Percentiles rank a stretch among this genome's conserved stretches.
Evolutionary conservation across 495 filamentous ascomycete genomes (phyloP).

Genomic region (Aspergillus haitiensis): DNA sequence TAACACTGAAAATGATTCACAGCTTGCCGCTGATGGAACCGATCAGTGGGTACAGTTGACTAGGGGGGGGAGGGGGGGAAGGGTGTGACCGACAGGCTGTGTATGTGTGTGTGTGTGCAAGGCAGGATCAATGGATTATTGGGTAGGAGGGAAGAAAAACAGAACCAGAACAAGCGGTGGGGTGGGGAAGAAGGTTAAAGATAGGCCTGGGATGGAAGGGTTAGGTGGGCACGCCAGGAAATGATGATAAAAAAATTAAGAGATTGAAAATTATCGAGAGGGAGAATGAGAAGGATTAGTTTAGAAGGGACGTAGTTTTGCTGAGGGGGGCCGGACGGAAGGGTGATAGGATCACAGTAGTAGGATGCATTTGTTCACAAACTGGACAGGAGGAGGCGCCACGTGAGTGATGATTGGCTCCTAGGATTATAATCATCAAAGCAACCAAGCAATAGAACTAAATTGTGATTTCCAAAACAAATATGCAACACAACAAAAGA

Average conservation of each 20-base stretch:
- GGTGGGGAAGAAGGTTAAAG: conserved; percentile 26
- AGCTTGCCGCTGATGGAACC: conserved; percentile 27
- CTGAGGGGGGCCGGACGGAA: conserved; percentile 4
- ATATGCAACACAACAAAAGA: conserved; percentile 2
- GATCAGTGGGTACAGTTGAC: conserved; percentile 29
- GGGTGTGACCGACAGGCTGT: conserved; percentile 26
- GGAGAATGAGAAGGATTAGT: conserved; percentile 19
- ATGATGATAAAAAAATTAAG: conserved; percentile 13
- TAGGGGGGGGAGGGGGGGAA: too few species aligned
- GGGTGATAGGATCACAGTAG: conserved; percentile 18
- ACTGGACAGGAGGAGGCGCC: conserved; percentile 14
- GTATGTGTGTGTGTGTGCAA: conserved; percentile 22
- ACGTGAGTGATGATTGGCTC: conserved; percentile 22
- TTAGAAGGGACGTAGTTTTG: background rate
- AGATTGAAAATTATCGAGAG: conserved; percentile 16
- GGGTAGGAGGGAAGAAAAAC: conserved; percentile 16
- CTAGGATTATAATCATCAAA: conserved; percentile 11
- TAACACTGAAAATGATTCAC: conserved; percentile 26
- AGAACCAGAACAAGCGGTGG: conserved; percentile 21
- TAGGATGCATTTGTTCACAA: background rate
- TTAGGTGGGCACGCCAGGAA: conserved; percentile 17
- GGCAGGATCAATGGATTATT: conserved; percentile 23
- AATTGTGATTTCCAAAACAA: conserved; percentile 1
- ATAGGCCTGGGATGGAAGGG: conserved; percentile 21
- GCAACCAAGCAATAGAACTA: conserved; percentile 6